Evolutionary conservation across 345 rosid genomes (phyloP), one percentile per base, ranked within the genome.

Genomic region (Melastoma malabathricum): DNA sequence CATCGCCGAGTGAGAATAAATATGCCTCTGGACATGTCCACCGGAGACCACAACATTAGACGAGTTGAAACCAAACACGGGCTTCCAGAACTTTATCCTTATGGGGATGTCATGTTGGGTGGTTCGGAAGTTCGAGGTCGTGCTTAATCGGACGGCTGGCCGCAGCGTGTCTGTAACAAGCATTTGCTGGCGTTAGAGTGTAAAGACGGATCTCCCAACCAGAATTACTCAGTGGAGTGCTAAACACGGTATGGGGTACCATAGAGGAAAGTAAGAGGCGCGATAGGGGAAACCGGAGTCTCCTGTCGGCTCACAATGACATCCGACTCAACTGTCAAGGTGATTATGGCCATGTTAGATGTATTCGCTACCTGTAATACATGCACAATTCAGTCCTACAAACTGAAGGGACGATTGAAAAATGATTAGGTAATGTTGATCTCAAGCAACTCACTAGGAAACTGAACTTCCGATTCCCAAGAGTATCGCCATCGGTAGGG

Each of bases 41-140:
- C 96, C 94, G 1, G 84, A 78, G 67, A 86, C 68, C 19, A 84
- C 72, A 63, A 86, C 55, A 56, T 64, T 58, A 16, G 95, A 81
- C n/a, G 94, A 78, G 56, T 86, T 90, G 69, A 86, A 86, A 15
- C 82, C 86, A 57, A 81, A 82, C 17, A 86, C 89, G 14, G 96
- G 96, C 73, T 90, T 82, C 72, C 58, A 56, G 71, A 90, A 86
- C 57, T 78, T 82, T 20, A 90, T 75, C 27, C 69, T 73, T 46
- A 84, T 51, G 16, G 83, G 73, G 52, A 90, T 69, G 47, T 51
- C 63, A 62, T 72, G 76, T 54, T 76, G 68, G 67, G 66, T 77
- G 43, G 98, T 90, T 67, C 94, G 75, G 63, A 61, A 71, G 53
- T 60, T 71, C 62, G 80, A 70, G 53, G 84, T 75, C 50, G 96